Conservation (phyloP, 2,329 filamentous ascomycete genomes). For the Alternaria brassicicola region DNA sequence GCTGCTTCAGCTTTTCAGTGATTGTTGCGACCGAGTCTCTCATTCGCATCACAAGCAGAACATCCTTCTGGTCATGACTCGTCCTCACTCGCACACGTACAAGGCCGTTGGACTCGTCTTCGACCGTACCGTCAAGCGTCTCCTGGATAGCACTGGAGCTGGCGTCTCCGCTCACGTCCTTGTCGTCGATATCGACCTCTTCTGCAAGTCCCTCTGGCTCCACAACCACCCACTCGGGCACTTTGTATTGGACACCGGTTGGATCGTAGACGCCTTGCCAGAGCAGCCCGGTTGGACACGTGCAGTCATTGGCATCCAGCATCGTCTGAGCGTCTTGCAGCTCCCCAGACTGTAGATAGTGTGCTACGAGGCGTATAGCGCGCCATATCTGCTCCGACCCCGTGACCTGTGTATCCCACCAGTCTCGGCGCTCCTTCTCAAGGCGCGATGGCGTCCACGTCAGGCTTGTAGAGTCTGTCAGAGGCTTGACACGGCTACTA, state of each 20-base stretch:
- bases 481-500: conserved; percentile 27
- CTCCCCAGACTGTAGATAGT: conserved; percentile 65
- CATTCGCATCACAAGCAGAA: conserved; percentile 42
- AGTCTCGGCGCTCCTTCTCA: conserved; percentile 74
- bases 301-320: conserved; percentile 72
- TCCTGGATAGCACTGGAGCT: conserved; percentile 9
- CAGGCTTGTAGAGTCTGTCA: conserved; percentile 25
- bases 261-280: conserved; percentile 54
- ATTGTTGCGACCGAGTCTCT: conserved; percentile 67
- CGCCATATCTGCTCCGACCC: conserved; percentile 81
- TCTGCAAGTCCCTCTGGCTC: conserved; percentile 51
- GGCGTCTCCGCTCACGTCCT: conserved; percentile 15
- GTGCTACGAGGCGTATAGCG: conserved; percentile 70
- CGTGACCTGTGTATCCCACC: conserved; percentile 88
- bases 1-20: conserved; percentile 66
- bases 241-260: conserved; percentile 51
- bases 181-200: conserved; percentile 27
- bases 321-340: conserved; percentile 72
- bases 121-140: conserved; percentile 38
- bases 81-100: conserved; percentile 45
- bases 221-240: conserved; percentile 54
- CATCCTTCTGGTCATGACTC: conserved; percentile 49
- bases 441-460: conserved; percentile 66
- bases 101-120: conserved; percentile 29
- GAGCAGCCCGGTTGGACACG: conserved; percentile 52